Evolutionary conservation across 2,329 filamentous ascomycete species (phyloP).

Genomic region (Plectosphaerella cucumerina): DNA sequence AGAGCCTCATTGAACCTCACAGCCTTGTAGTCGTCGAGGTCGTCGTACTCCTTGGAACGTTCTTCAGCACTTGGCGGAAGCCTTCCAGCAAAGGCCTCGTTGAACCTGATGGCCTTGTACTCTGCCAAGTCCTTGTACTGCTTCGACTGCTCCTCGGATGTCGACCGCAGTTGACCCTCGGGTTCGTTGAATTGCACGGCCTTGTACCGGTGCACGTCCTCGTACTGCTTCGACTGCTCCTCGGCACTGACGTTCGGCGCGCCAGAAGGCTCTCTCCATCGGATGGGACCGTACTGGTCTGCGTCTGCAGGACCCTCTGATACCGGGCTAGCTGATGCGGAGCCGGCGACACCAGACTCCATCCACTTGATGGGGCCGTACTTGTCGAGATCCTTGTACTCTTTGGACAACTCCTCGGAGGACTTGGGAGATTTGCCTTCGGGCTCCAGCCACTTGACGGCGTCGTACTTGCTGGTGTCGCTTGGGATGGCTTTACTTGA

Average conservation of each 20-base stretch:
- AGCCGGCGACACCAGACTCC: constrained; percentile 18
- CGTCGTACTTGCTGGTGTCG: constrained; percentile 24
- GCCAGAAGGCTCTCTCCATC: constrained; percentile 15
- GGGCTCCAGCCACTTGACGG: constrained; percentile 31
- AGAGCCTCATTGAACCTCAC: constrained; percentile 17
- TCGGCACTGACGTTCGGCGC: constrained; percentile 17
- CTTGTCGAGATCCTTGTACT: constrained; percentile 37
- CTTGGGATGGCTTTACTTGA: too few species aligned
- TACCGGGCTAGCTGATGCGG: background rate
- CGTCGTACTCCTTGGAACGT: constrained; percentile 16
- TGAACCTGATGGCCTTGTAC: constrained; percentile 14
- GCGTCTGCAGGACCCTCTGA: constrained; percentile 29
- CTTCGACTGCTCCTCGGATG: constrained; percentile 10
- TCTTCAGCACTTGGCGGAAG: constrained; percentile 28
- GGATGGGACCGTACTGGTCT: constrained; percentile 22
- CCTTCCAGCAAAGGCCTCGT: constrained; percentile 15
- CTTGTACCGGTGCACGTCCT: constrained; percentile 35
- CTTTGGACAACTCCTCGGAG: constrained; percentile 15
- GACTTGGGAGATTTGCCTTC: constrained; percentile 9
- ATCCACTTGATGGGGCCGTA: constrained; percentile 33
- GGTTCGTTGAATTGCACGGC: constrained; percentile 30
- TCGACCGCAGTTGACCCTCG: constrained; percentile 14
- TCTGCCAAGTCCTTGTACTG: constrained; percentile 13
- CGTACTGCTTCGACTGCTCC: constrained; percentile 24
- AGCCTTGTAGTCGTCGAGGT: constrained; percentile 13